Conservation (phyloP, 495 filamentous ascomycete species). For the Hypoxylon lienhwacheense region DNA sequence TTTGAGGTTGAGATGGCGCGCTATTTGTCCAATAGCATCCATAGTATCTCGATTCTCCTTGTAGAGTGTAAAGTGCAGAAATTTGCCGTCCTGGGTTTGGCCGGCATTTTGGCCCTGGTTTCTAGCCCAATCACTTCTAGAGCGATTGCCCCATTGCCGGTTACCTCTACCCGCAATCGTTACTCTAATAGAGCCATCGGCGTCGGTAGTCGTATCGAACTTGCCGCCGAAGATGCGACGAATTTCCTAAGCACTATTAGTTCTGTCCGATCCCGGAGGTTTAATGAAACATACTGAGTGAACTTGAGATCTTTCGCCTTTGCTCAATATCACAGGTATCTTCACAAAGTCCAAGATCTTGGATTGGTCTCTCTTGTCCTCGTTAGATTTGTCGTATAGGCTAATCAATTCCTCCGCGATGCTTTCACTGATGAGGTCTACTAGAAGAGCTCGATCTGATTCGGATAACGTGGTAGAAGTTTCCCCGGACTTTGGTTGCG, state of each 20-base stretch:
- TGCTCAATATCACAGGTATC: conserved; percentile 46
- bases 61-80: conserved; percentile 90
- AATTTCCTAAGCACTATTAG: conserved; percentile 42
- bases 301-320: conserved; percentile 41
- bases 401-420: conserved; percentile 40
- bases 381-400: conserved; percentile 35
- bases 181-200: conserved; percentile 42
- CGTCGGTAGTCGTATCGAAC: conserved; percentile 37
- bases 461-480: conserved; percentile 18
- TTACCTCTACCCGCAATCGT: conserved; percentile 33
- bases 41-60: conserved; percentile 99
- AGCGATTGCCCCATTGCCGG: conserved; percentile 45
- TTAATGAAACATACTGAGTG: conserved; percentile 40
- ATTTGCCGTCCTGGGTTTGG: conserved; percentile 61
- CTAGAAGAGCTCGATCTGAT: conserved; percentile 29
- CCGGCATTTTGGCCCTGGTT: conserved; percentile 22
- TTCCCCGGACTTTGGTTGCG: conserved; percentile 10
- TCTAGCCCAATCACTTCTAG: conserved; percentile 37
- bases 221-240: conserved; percentile 49
- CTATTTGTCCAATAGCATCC: conserved; percentile 78
- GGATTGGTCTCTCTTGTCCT: conserved; percentile 18
- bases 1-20: conserved; percentile 66
- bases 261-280: not conserved
- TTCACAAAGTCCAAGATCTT: conserved; percentile 30
- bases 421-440: conserved; percentile 37